phyloP scores from a whole-genome alignment of 768 basidiomycete species.

The Leccinum subgranulosum region DNA sequence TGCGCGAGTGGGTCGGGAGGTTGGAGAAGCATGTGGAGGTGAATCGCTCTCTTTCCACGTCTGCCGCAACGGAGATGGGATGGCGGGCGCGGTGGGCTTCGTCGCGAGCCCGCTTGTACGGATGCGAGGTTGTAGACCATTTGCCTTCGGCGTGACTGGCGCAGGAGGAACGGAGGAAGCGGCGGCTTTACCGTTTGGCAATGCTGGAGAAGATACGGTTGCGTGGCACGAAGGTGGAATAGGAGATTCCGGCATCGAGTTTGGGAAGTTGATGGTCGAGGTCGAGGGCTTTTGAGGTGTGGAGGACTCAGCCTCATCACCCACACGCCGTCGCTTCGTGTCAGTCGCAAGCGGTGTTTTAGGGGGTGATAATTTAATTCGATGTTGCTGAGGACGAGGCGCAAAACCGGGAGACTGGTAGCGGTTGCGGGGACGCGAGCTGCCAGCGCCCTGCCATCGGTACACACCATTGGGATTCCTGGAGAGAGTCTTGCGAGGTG shows the following conservation, averaged over 20 bases:
- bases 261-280: slow-evolving; percentile 23
- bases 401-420: slow-evolving; percentile 75
- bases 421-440: slow-evolving; percentile 65
- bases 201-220: slow-evolving; percentile 24
- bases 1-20: slow-evolving; percentile 52
- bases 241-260: slow-evolving; percentile 31
- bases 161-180: slow-evolving; percentile 18
- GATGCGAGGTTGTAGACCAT: slow-evolving; percentile 32
- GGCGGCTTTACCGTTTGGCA: slow-evolving; percentile 25
- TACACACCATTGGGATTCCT: slow-evolving; percentile 76
- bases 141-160: slow-evolving; percentile 26
- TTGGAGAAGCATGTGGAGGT: slow-evolving; percentile 32
- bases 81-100: slow-evolving; percentile 59
- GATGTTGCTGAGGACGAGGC: slow-evolving; percentile 45
- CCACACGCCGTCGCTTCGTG: slow-evolving; percentile 61
- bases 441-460: slow-evolving; percentile 74
- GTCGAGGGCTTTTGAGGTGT: slow-evolving; percentile 35
- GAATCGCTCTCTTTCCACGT: slow-evolving; percentile 56
- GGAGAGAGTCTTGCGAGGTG: slow-evolving; percentile 52
- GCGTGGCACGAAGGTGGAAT: slow-evolving; percentile 30
- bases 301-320: slow-evolving; percentile 39
- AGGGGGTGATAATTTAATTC: slow-evolving; percentile 41
- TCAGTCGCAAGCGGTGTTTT: slow-evolving; percentile 41
- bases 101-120: slow-evolving; percentile 37
- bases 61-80: slow-evolving; percentile 75